Evolutionary conservation across 2,329 filamentous ascomycete species (phyloP).

Genomic region (Colletotrichum sojae): DNA sequence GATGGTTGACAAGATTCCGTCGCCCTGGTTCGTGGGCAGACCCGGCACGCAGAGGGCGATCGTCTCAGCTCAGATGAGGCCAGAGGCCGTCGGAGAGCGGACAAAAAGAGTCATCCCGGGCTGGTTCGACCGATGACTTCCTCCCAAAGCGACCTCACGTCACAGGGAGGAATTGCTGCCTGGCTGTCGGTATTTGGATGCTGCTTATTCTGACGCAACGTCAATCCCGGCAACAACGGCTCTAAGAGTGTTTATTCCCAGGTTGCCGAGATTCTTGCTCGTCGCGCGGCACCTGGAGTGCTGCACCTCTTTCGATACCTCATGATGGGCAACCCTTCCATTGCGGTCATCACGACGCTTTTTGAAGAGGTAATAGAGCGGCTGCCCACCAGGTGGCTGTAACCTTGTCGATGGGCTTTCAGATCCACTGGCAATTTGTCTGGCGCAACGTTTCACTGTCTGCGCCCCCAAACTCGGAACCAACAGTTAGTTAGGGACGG

Average conservation of each 20-base stretch:
- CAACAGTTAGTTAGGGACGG: not conserved
- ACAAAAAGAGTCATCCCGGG: not conserved
- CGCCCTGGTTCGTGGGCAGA: constrained; percentile 39
- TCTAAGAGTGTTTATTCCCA: constrained; percentile 16
- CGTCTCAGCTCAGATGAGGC: constrained; percentile 12
- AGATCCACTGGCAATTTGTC: constrained; percentile 5
- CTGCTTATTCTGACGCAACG: constrained; percentile 7
- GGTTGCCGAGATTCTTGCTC: constrained; percentile 14
- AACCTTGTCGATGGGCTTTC: not conserved
- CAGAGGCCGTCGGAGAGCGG: constrained; percentile 2
- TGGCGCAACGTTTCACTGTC: constrained; percentile 3
- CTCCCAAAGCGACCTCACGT: not conserved
- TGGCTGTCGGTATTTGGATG: not conserved
- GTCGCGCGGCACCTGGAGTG: not conserved
- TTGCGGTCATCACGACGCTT: too few relatives aligned
- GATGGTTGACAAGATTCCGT: constrained; percentile 19
- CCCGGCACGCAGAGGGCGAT: constrained; percentile 7
- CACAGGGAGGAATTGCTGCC: constrained; percentile 26
- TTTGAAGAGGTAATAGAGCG: not conserved
- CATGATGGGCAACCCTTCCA: too few relatives aligned
- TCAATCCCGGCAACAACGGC: not conserved
- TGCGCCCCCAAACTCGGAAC: constrained; percentile 11
- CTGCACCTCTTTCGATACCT: too few relatives aligned
- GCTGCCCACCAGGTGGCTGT: not conserved
- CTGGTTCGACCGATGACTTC: not conserved